phyloP scores from a whole-genome alignment of 345 rosid genomes.

The Salix brachista region DNA sequence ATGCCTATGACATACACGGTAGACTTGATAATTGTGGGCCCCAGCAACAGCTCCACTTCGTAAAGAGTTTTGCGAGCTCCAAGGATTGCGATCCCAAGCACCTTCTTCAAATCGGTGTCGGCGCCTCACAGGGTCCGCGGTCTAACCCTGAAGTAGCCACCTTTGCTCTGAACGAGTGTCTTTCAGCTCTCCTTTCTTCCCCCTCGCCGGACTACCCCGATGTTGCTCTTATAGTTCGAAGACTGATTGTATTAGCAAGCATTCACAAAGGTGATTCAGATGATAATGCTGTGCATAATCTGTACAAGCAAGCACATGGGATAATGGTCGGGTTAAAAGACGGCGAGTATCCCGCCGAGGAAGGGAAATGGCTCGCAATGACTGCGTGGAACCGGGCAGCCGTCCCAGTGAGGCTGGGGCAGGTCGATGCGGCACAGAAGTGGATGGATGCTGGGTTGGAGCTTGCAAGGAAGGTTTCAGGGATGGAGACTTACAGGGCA shows the following conservation, averaged over 20 bases:
- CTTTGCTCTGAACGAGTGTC: slow-evolving; percentile 68
- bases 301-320: slow-evolving; percentile 83
- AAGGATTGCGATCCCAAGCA: slow-evolving; percentile 60
- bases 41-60: slow-evolving; percentile 46
- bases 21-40: slow-evolving; percentile 48
- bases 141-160: slow-evolving; percentile 66
- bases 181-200: slow-evolving; percentile 63
- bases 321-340: slow-evolving; percentile 87
- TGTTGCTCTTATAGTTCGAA: slow-evolving; percentile 63
- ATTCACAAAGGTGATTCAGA: slow-evolving; percentile 66
- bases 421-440: slow-evolving; percentile 57
- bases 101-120: slow-evolving; percentile 74
- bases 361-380: slow-evolving; percentile 95
- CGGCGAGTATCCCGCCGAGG: slow-evolving; percentile 81
- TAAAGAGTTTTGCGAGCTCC: slow-evolving; percentile 62
- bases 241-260: slow-evolving; percentile 56
- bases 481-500: slow-evolving; percentile 71
- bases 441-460: slow-evolving; percentile 75
- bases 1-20: slow-evolving; percentile 62
- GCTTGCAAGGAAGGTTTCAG: slow-evolving; percentile 57
- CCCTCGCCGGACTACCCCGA: slow-evolving; percentile 59
- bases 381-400: slow-evolving; percentile 95
- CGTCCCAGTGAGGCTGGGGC: slow-evolving; percentile 64
- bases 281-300: slow-evolving; percentile 44
- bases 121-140: slow-evolving; percentile 63